A percentile compares a stretch with the other conserved stretches of the same genome.
These are phyloP conservation scores for Colletotrichum cereale DNA, from an alignment of 2,329 filamentous ascomycete species.

Conservation along the genomic window DNA sequence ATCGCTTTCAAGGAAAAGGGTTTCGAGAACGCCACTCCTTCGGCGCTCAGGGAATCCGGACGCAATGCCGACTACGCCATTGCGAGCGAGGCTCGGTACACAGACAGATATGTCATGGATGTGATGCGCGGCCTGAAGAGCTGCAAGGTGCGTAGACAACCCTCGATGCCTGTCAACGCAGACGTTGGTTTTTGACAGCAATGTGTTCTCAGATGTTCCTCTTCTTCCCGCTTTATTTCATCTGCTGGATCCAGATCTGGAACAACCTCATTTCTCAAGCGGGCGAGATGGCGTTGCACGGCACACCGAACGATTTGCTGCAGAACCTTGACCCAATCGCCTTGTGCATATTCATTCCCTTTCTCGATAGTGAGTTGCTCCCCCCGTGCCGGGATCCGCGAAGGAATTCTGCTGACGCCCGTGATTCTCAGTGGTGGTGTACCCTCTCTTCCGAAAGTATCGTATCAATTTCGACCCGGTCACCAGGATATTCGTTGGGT, in stretches of 20 bases:
- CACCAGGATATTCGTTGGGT: slow-evolving; percentile 43
- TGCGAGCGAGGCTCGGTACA: slow-evolving; percentile 43
- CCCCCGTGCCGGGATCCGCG: not conserved
- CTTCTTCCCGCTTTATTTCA: slow-evolving; percentile 55
- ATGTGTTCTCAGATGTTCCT: slow-evolving; percentile 37
- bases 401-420: not conserved
- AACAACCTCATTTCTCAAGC: slow-evolving; percentile 50
- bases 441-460: slow-evolving; percentile 42
- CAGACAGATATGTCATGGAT: slow-evolving; percentile 43
- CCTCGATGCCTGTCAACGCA: too few relatives aligned
- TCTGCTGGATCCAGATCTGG: slow-evolving; percentile 47
- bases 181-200: not conserved
- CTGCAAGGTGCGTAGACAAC: slow-evolving; percentile 43
- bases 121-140: slow-evolving; percentile 43
- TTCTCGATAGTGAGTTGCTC: slow-evolving; percentile 42
- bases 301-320: slow-evolving; percentile 47
- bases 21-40: slow-evolving; percentile 34
- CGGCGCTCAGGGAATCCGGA: slow-evolving; percentile 40
- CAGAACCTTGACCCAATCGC: slow-evolving; percentile 47
- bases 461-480: slow-evolving; percentile 43
- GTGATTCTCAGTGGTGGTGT: slow-evolving; percentile 32
- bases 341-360: slow-evolving; percentile 46
- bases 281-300: slow-evolving; percentile 42
- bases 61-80: slow-evolving; percentile 42
- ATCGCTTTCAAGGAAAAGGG: slow-evolving; percentile 43